phyloP scores from a whole-genome alignment of 2,329 filamentous ascomycete species.

The Stagonosporopsis chrysanthemi region DNA sequence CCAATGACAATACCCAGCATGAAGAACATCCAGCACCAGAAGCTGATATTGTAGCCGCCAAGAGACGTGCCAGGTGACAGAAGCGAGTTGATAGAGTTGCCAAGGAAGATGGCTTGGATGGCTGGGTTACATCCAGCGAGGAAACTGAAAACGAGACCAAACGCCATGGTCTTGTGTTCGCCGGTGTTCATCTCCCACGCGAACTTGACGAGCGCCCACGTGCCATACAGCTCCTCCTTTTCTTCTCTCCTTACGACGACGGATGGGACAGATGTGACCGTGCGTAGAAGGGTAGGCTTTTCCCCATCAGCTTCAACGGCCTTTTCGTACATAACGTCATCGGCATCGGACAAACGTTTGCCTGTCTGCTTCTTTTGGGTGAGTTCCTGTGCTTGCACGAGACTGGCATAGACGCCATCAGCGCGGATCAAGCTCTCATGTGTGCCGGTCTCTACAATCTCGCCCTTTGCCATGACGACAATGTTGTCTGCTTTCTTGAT shows the following conservation, averaged over 20 bases:
- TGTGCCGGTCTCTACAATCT: slow-evolving; percentile 91
- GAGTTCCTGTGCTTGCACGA: slow-evolving; percentile 83
- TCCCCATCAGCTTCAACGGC: slow-evolving; percentile 34
- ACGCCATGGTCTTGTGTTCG: slow-evolving; percentile 49
- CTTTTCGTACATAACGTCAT: slow-evolving; percentile 24
- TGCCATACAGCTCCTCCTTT: slow-evolving; percentile 37
- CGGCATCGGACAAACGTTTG: slow-evolving; percentile 31
- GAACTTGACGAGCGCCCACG: slow-evolving; percentile 54
- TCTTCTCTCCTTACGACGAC: slow-evolving; percentile 65
- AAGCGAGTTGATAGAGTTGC: slow-evolving; percentile 81
- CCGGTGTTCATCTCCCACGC: slow-evolving; percentile 43
- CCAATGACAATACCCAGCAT: slow-evolving; percentile 42
- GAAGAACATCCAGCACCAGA: slow-evolving; percentile 49
- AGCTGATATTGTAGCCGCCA: slow-evolving; percentile 71
- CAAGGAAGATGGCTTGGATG: slow-evolving; percentile 75
- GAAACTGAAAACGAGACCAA: slow-evolving; percentile 51
- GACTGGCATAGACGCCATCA: slow-evolving; percentile 77
- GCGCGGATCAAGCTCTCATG: slow-evolving; percentile 79
- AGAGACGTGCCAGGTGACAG: slow-evolving; percentile 64
- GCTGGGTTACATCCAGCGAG: slow-evolving; percentile 47
- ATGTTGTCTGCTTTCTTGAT: slow-evolving; percentile 96
- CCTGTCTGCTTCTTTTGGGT: slow-evolving; percentile 35
- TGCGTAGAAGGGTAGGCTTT: slow-evolving; percentile 39
- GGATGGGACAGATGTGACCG: slow-evolving; percentile 56
- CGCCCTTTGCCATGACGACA: slow-evolving; percentile 84